Percentiles rank a stretch among this genome's conserved stretches.
These are phyloP conservation scores for Fragosphaeria purpurea DNA, from an alignment of 2,329 filamentous ascomycete genomes.

Conservation along the genomic window DNA sequence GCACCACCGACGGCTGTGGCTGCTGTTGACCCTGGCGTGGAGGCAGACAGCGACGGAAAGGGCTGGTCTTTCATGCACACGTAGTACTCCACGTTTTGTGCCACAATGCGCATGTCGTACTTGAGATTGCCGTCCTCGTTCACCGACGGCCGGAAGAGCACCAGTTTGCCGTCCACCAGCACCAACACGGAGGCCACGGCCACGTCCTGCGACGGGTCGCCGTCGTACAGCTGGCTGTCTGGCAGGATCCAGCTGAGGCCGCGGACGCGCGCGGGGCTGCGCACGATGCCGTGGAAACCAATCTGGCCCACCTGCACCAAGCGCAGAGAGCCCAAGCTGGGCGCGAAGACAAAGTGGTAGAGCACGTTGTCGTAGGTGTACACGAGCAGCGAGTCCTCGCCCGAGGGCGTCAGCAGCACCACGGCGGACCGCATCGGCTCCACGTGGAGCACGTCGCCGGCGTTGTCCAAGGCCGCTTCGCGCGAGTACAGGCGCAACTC, in stretches of 20 bases:
- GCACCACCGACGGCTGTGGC: conserved; percentile 9
- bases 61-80: conserved; percentile 82
- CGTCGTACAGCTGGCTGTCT: conserved; percentile 77
- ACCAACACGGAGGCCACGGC: conserved; percentile 88
- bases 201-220: conserved; percentile 92
- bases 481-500: conserved; percentile 89
- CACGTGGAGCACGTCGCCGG: conserved; percentile 57
- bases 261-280: conserved; percentile 83
- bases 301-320: conserved; percentile 96
- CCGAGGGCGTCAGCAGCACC: conserved; percentile 81
- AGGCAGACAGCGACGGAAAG: conserved; percentile 19
- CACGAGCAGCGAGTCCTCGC: conserved; percentile 87
- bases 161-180: conserved; percentile 93
- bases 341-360: conserved; percentile 86
- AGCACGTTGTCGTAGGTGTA: conserved; percentile 96
- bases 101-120: conserved; percentile 96
- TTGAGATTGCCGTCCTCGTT: conserved; percentile 78
- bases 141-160: conserved; percentile 77
- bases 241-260: conserved; percentile 94
- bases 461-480: conserved; percentile 66
- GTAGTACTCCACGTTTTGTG: conserved; percentile 94
- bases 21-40: neutral
- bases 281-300: conserved; percentile 89
- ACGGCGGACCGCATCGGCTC: conserved; percentile 75
- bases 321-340: conserved; percentile 56